These are phyloP conservation scores for Fusarium phyllophilum DNA, from an alignment of 2,329 filamentous ascomycete genomes.

Conservation along the genomic window DNA sequence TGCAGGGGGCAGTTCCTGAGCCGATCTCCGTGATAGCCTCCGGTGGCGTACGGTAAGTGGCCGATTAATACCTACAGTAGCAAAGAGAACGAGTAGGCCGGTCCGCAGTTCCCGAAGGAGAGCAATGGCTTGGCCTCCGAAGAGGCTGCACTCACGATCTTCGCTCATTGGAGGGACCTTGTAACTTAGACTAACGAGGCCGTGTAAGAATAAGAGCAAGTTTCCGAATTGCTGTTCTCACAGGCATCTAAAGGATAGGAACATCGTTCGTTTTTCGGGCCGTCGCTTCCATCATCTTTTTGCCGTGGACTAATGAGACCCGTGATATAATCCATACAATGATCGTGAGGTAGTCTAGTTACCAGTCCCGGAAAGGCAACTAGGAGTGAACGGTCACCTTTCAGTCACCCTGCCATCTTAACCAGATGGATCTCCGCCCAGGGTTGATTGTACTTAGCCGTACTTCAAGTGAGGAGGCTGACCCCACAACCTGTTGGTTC, in stretches of 20 bases:
- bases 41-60: slow-evolving; percentile 6
- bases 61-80: background rate
- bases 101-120: slow-evolving; percentile 32
- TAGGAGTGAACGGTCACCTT: slow-evolving; percentile 11
- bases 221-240: background rate
- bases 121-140: slow-evolving; percentile 16
- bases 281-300: slow-evolving; percentile 34
- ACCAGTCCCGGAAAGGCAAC: slow-evolving; percentile 18
- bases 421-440: slow-evolving; percentile 14
- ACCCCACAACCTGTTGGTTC: slow-evolving; percentile 1
- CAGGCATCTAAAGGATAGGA: slow-evolving; percentile 11
- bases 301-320: slow-evolving; percentile 10
- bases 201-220: background rate
- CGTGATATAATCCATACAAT: slow-evolving; percentile 3
- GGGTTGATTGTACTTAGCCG: slow-evolving; percentile 27
- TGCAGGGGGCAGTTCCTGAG: slow-evolving; percentile 5
- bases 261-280: slow-evolving; percentile 23
- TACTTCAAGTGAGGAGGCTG: slow-evolving; percentile 7
- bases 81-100: slow-evolving; percentile 7
- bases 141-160: slow-evolving; percentile 23
- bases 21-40: slow-evolving; percentile 18
- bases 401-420: slow-evolving; percentile 23
- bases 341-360: slow-evolving; percentile 15
- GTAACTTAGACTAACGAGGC: background rate
- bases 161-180: slow-evolving; percentile 25